A percentile compares a stretch with the other conserved stretches of the same genome.
Evolutionary conservation across 139 green algal genomes (phyloP).

Genomic region (Coccomyxa sp.): DNA sequence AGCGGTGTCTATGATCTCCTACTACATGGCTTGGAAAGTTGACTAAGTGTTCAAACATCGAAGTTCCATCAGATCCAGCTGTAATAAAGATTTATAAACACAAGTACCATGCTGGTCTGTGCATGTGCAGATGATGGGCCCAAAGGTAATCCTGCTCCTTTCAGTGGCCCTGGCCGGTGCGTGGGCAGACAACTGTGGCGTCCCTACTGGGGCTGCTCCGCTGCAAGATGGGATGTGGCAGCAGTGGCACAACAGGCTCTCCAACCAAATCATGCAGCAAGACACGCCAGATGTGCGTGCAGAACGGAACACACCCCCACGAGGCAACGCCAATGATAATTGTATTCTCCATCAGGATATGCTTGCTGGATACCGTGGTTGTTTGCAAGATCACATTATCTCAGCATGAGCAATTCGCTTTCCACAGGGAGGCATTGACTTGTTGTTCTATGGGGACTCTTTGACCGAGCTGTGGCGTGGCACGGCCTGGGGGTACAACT

Average conservation of each 20-base stretch:
- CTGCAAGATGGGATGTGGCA: not conserved
- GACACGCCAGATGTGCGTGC: not conserved
- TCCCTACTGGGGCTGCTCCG: not conserved
- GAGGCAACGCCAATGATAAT: not conserved
- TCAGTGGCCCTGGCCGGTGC: no score
- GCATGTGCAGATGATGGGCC: no score
- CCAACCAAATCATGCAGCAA: not conserved
- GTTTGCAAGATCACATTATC: not conserved
- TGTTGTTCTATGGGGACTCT: slow-evolving; percentile 14
- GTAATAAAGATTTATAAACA: no score
- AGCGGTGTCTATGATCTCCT: no score
- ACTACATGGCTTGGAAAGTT: no score
- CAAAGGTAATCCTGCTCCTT: no score
- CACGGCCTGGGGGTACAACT: slow-evolving; percentile 3
- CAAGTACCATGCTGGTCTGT: no score
- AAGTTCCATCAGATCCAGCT: no score
- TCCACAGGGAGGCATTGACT: not conserved
- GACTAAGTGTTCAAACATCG: no score
- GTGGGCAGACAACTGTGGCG: not conserved
- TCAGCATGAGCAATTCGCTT: not conserved
- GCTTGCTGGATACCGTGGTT: not conserved
- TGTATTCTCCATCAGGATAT: not conserved
- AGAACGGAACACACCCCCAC: not conserved
- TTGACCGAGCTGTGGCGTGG: slow-evolving; percentile 32
- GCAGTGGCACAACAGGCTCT: not conserved